Evolutionary conservation across 495 filamentous ascomycete species (phyloP).

Genomic region (Glarea lozoyensis): DNA sequence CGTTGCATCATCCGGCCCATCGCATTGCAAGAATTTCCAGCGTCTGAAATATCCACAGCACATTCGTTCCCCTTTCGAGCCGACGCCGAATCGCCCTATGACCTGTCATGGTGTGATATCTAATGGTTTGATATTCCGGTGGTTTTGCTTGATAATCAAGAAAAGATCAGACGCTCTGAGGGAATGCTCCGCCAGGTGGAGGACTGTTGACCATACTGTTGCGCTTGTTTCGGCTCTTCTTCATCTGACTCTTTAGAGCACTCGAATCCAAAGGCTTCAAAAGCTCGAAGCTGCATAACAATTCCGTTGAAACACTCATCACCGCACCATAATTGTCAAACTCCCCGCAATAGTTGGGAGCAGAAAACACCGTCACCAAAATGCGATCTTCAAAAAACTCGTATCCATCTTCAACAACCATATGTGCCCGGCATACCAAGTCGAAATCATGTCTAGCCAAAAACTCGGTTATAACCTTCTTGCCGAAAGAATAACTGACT

Average conservation of each 20-base stretch:
- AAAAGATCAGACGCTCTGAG: slow-evolving; percentile 43
- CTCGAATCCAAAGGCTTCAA: slow-evolving; percentile 96
- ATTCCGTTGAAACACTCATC: slow-evolving; percentile 90
- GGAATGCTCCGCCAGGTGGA: slow-evolving; percentile 49
- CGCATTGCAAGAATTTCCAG: too few relatives aligned
- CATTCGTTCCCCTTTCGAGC: too few relatives aligned
- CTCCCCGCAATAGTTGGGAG: slow-evolving; percentile 97
- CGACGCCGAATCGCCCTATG: too few relatives aligned
- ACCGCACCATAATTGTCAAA: slow-evolving; percentile 99
- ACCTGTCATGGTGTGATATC: too few relatives aligned
- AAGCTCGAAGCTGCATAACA: slow-evolving; percentile 95
- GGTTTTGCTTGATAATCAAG: too few relatives aligned
- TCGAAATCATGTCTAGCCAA: slow-evolving; percentile 94
- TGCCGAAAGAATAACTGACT: slow-evolving; percentile 97
- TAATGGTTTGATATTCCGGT: too few relatives aligned
- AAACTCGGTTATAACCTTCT: slow-evolving; percentile 97
- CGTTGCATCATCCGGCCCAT: too few relatives aligned
- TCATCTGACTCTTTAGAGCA: slow-evolving; percentile 96
- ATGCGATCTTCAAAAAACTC: slow-evolving; percentile 97
- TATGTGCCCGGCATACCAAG: slow-evolving; percentile 92
- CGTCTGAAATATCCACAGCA: too few relatives aligned
- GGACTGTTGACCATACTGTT: slow-evolving; percentile 91
- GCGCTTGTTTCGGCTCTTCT: slow-evolving; percentile 85
- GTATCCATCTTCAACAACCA: slow-evolving; percentile 99
- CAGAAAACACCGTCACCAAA: slow-evolving; percentile 94